Percentiles rank a stretch among this genome's conserved stretches.
Conservation (phyloP, 495 filamentous ascomycete species). For the Penicillium paradoxum region DNA sequence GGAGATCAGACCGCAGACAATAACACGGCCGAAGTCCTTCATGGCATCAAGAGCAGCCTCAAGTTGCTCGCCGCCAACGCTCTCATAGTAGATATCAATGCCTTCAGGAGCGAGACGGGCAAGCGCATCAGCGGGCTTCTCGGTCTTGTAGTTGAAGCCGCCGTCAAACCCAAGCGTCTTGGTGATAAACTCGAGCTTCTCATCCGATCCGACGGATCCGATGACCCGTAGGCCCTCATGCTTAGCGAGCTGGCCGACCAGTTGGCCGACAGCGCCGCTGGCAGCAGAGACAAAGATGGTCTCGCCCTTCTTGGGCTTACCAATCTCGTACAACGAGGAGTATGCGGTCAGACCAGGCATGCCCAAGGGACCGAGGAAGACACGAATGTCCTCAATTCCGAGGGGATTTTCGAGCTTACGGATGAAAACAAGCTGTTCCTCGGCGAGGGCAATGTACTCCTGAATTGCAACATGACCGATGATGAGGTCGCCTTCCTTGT, state of each 20-base stretch:
- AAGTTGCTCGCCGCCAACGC: constrained; percentile 85
- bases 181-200: constrained; percentile 63
- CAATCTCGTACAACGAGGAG: constrained; percentile 75
- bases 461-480: constrained; percentile 54
- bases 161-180: constrained; percentile 64
- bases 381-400: constrained; percentile 41
- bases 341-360: constrained; percentile 89
- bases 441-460: constrained; percentile 47
- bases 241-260: constrained; percentile 84
- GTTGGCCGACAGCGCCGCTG: constrained; percentile 75
- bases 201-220: constrained; percentile 65
- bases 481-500: constrained; percentile 64
- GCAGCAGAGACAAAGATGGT: constrained; percentile 83
- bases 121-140: constrained; percentile 64
- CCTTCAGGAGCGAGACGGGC: constrained; percentile 72
- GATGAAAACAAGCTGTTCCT: constrained; percentile 30
- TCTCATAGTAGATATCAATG: constrained; percentile 94
- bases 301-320: constrained; percentile 80
- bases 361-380: constrained; percentile 68
- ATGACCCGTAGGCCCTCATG: constrained; percentile 82
- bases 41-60: constrained; percentile 67
- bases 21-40: constrained; percentile 67
- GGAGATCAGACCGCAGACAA: constrained; percentile 66
- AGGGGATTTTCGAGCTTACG: constrained; percentile 41
- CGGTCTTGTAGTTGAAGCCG: constrained; percentile 75